Evolutionary conservation across 108 stramenopile genomes (phyloP), one percentile per base, ranked within the genome.

Genomic region (Skeletonema grethae): DNA sequence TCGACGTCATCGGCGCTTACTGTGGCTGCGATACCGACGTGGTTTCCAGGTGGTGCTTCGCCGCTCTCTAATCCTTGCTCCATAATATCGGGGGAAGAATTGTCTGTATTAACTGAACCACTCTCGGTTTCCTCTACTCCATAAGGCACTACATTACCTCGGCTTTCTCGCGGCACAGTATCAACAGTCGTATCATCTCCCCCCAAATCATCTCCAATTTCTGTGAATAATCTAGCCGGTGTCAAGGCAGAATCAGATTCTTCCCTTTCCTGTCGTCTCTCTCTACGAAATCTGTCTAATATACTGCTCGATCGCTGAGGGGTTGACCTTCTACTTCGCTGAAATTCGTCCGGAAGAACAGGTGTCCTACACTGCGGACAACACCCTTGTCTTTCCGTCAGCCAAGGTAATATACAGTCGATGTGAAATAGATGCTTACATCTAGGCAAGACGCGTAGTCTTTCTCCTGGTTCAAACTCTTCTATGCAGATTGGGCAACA

Each of bases 401-500:
- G 79, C 95, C 95, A 96, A 5, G 87, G 91, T 25, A 89, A 43
- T 25, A 96, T 90, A 81, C 95, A 96, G 1, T 87, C 83, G 3
- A 63, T 77, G 67, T 94, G 92, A 70, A 92, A 96, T 39, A 57
- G 46, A 57, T 79, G 77, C 11, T 70, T 63, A 70, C 97, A 97
- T 8, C 79, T 76, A 4, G 93, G 94, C 45, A 97, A 67, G 16
- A 95, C 65, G 8, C 92, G 84, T 12, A 97, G 25, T 61, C 41
- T 63, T 70, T 97, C 95, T 11, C 88, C 90, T 16, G 67, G 76
- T 60, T 84, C 86, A 69, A 93, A 96, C 31, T 97, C 97, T 11
- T 92, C 93, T 43, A 97, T 84, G 68, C 97, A 97, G 46, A 97
- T 94, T 32, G 95, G 91, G 69, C 97, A 97, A 22, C 77, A 72